A percentile compares a stretch with the other conserved stretches of the same genome.
Evolutionary conservation across 208 protist genomes (phyloP).

Genomic region (Acanthamoeba healyi): DNA sequence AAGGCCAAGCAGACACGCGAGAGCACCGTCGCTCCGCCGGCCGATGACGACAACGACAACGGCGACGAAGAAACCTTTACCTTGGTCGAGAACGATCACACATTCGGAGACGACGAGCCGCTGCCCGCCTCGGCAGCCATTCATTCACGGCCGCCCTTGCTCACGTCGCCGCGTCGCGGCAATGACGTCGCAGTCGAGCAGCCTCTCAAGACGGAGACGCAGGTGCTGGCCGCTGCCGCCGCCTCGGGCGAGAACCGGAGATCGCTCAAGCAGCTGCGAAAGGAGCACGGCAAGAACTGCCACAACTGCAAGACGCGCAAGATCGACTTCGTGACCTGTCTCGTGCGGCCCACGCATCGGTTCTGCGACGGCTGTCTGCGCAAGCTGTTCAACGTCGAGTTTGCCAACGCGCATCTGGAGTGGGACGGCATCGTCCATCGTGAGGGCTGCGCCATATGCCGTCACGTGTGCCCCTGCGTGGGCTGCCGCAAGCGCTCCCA

Average conservation of each 20-base stretch:
- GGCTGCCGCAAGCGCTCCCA: not conserved
- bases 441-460: not conserved
- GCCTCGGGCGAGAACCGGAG: not conserved
- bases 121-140: too few species aligned
- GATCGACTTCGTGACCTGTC: constrained; percentile 27
- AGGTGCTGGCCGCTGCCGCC: constrained; percentile 3
- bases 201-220: not conserved
- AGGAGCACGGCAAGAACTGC: constrained; percentile 38
- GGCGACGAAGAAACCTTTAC: not conserved
- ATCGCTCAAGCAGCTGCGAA: constrained; percentile 23
- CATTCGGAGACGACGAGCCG: not conserved
- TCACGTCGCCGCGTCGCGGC: not conserved
- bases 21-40: not conserved
- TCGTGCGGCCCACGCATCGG: constrained; percentile 1
- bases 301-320: constrained; percentile 49
- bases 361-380: not conserved
- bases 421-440: not conserved
- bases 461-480: not conserved
- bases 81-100: not conserved
- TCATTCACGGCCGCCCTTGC: not conserved
- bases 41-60: not conserved
- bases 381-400: constrained; percentile 26
- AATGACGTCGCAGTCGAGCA: not conserved
- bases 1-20: constrained; percentile 1
- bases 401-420: not conserved